Base-by-base conservation (phyloP, 1,284 basidiomycete species). In the Kwoniella shivajii region DNA sequence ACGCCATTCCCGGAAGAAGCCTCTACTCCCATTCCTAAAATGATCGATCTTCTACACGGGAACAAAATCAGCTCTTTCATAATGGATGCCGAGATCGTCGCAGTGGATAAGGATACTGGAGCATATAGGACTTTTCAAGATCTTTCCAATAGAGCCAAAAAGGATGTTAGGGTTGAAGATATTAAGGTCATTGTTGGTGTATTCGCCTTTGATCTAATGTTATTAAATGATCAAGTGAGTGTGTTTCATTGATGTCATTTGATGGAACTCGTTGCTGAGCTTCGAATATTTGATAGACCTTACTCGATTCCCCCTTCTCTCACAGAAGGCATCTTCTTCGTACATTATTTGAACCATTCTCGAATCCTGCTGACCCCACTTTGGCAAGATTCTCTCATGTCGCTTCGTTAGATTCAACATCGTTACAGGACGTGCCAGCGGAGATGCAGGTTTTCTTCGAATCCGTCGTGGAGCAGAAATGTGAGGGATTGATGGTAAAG, bases 121-220 rank as follows among this genome's bases (percentile, higher is more conserved):
- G 88, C 88, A 61, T 83, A 98, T 45, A 86, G 97, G 81, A 95
- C 95, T 0, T 99, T 99, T 84, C 96, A 99, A 78, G 95, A 99
- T 71, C 84, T 99, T 5, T 92, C 90, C 65, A 88, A 87, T 64
- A 84, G 96, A 49, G 98, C 98, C 70, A 88, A 96, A 55, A 99
- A 99, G 78, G 96, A 98, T 66, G 96, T 99, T 68, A 92, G 90
- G 72, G 85, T 94, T 0, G 90, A 94, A 72, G 94, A 99, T 72
- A 94, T 99, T 71, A 90, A 92, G 81, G 89, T 99, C 59, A 86
- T 88, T 53, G 96, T 99, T 13, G 95, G 92, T 68, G 83, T 99
- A 4, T 98, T 93, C 74, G 92, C 87, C 0, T 99, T 99, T 69
- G 96, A 99, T 73, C 80, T 99, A 48, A 83, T 99, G 60, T 93